Conservation (phyloP, 169 alveolate species). For the Eimeria maxima region DNA sequence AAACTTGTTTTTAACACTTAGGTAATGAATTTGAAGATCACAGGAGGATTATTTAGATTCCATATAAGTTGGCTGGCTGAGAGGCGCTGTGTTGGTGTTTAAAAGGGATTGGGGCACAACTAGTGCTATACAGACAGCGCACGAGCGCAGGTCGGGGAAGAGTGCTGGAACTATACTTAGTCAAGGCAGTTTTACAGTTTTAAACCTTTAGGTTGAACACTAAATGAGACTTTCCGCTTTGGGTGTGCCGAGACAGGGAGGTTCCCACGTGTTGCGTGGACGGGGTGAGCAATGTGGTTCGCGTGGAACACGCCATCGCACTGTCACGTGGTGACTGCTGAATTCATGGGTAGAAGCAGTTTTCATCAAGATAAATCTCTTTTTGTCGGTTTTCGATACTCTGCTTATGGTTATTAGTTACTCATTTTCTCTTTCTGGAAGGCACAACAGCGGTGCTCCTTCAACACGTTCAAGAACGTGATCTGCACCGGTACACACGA, state of each 20-base stretch:
- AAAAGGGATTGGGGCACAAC: not conserved
- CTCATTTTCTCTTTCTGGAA: not conserved
- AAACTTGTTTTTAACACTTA: not conserved
- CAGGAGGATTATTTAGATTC: not conserved
- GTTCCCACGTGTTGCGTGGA: not conserved
- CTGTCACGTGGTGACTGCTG: not conserved
- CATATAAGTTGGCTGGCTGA: not conserved
- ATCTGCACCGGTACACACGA: not conserved
- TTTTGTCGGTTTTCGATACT: not conserved
- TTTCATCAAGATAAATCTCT: not conserved
- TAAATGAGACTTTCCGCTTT: too few relatives aligned
- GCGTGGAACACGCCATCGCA: not conserved
- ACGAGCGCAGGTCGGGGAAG: not conserved
- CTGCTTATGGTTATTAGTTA: not conserved
- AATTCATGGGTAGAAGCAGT: not conserved
- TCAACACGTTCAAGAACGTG: not conserved
- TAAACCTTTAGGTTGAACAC: too few relatives aligned
- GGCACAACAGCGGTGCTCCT: not conserved
- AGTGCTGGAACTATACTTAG: not conserved
- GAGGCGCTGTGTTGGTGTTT: not conserved
- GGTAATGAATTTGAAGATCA: not conserved
- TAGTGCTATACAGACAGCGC: not conserved
- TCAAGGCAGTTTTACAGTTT: too few relatives aligned
- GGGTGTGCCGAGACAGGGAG: not conserved
- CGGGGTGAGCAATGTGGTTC: not conserved